These are phyloP conservation scores for Gracilaria gracilis DNA, from an alignment of 23 red algal species.

Conservation along the genomic window DNA sequence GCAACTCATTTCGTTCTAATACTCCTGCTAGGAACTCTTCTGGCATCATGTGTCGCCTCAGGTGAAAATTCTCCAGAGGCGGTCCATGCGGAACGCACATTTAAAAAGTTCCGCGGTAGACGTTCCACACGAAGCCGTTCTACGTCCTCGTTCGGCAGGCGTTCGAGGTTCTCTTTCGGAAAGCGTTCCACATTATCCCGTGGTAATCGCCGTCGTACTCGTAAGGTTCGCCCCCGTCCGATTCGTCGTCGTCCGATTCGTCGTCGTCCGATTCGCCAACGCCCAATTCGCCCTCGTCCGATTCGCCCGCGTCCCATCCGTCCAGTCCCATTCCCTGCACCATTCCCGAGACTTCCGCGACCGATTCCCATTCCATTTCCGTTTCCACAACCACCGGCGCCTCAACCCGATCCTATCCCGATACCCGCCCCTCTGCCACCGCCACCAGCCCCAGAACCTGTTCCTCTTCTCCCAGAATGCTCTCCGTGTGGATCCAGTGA, in stretches of 20 bases:
- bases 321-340: not conserved
- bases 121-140: not conserved
- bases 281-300: not conserved
- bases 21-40: not conserved
- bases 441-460: not conserved
- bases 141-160: not conserved
- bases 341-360: too few relatives aligned
- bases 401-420: not conserved
- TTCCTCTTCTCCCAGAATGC: constrained; percentile 11
- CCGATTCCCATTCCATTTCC: constrained; percentile 1
- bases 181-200: not conserved
- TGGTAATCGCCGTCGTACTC: constrained; percentile 2
- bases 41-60: not conserved
- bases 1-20: not conserved
- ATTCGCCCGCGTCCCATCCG: constrained; percentile 8
- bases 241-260: constrained; percentile 1
- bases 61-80: not conserved
- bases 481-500: constrained; percentile 7
- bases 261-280: constrained; percentile 1
- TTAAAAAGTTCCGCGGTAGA: not conserved
- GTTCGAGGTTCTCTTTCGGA: not conserved
- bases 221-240: not conserved
- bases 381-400: not conserved
- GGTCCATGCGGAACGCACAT: not conserved
- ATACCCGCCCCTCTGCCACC: not conserved